A percentile compares a stretch with the other conserved stretches of the same genome.
Evolutionary conservation across 148 eudicot species (phyloP).

Genomic region (Hydrangea macrophylla): DNA sequence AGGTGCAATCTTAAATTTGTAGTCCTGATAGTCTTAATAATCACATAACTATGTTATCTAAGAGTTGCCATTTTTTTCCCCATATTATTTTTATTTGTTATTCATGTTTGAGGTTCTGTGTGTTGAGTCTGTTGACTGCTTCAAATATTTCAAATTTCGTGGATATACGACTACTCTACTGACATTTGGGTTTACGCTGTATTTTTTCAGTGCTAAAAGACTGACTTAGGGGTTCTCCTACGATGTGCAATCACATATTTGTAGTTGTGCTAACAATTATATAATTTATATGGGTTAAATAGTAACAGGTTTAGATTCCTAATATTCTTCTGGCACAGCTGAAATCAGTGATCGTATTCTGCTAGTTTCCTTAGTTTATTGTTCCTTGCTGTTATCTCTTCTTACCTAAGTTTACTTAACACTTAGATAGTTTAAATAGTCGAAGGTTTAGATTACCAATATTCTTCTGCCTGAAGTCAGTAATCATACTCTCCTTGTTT

Average conservation of each 20-base stretch:
- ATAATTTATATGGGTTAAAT: not conserved
- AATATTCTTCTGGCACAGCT: not conserved
- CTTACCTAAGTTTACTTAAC: constrained; percentile 14
- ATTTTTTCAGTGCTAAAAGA: not conserved
- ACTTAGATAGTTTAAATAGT: no score
- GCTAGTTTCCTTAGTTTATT: not conserved
- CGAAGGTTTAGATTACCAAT: no score
- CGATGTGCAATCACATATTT: not conserved
- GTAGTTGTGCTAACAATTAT: not conserved
- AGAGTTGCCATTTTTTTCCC: no score
- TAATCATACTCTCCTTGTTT: no score
- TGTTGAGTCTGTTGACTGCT: not conserved
- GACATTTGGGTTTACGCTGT: not conserved
- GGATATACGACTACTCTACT: not conserved
- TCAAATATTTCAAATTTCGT: constrained; percentile 1
- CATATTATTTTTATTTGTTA: no score
- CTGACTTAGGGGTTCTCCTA: constrained; percentile 2
- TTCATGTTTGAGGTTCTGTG: no score
- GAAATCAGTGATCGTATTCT: not conserved
- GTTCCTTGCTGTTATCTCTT: not conserved
- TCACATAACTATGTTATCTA: no score
- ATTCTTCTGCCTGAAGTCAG: no score
- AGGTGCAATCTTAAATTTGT: no score
- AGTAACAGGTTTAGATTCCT: not conserved
- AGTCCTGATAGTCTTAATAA: no score